A percentile compares a stretch with the other conserved stretches of the same genome.
Conservation (phyloP, 2,329 filamentous ascomycete genomes). For the Orbilia ellipsospora region DNA sequence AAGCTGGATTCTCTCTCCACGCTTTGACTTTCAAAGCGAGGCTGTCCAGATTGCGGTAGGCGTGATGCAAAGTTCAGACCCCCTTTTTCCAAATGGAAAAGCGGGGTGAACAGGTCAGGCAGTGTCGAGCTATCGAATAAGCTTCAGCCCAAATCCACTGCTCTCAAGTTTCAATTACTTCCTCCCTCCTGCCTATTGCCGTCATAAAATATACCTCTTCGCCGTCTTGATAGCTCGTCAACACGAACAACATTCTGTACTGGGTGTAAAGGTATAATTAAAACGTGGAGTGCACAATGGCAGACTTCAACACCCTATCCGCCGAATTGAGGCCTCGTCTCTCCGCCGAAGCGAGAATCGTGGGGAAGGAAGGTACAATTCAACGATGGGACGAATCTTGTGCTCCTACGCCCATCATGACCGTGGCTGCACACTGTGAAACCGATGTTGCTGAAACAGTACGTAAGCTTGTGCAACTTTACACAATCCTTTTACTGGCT, state of each 20-base stretch:
- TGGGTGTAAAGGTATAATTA: background rate
- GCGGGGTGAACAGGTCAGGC: no score
- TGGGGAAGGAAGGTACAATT: constrained; percentile 29
- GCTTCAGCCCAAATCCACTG: no score
- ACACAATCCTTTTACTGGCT: no score
- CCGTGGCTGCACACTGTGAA: constrained; percentile 26
- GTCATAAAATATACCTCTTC: no score
- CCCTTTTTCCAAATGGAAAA: no score
- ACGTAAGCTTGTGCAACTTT: background rate
- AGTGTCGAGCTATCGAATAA: no score
- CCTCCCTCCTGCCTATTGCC: background rate
- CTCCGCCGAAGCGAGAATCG: constrained; percentile 27
- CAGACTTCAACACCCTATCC: constrained; percentile 17
- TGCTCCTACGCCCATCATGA: constrained; percentile 19
- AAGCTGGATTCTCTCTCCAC: background rate
- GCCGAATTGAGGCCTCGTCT: constrained; percentile 16
- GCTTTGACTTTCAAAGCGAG: background rate
- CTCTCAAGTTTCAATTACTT: background rate
- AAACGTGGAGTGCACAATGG: constrained; percentile 16
- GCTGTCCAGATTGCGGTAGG: no score
- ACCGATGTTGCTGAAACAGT: constrained; percentile 47
- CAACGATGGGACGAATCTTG: constrained; percentile 37
- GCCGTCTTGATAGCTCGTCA: no score
- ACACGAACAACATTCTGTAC: no score
- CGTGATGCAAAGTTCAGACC: no score